Evolutionary conservation across 2,329 filamentous ascomycete genomes (phyloP).

Genomic region (Aspergillus pseudoterreus): DNA sequence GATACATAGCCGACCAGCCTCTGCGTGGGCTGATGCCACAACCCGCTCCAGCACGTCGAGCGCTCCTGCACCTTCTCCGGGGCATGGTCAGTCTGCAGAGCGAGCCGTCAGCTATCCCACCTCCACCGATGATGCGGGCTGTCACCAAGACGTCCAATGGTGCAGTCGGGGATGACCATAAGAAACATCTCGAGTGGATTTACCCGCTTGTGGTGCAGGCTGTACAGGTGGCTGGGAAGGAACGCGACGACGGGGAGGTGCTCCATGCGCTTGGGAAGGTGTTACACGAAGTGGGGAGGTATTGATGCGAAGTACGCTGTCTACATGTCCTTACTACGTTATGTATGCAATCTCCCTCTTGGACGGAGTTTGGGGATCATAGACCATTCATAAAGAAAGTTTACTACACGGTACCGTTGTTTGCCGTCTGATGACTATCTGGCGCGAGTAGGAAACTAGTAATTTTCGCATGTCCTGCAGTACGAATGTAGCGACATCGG

Average conservation of each 20-base stretch:
- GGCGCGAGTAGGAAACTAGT: too few relatives aligned
- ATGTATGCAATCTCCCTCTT: too few relatives aligned
- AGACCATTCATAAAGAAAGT: not conserved
- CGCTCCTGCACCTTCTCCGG: slow-evolving; percentile 68
- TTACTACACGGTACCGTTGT: not conserved
- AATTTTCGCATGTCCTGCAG: too few relatives aligned
- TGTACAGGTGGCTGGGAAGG: slow-evolving; percentile 38
- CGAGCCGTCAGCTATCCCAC: slow-evolving; percentile 66
- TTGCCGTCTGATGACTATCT: too few relatives aligned
- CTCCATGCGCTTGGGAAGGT: slow-evolving; percentile 55
- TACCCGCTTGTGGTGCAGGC: slow-evolving; percentile 63
- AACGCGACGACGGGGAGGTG: slow-evolving; percentile 35
- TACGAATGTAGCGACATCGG: too few relatives aligned
- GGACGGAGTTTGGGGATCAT: too few relatives aligned
- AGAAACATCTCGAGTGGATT: slow-evolving; percentile 74
- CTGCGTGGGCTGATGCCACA: slow-evolving; percentile 85
- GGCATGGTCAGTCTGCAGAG: slow-evolving; percentile 65
- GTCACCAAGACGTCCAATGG: slow-evolving; percentile 27
- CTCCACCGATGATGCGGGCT: slow-evolving; percentile 23
- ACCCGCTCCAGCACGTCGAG: slow-evolving; percentile 73
- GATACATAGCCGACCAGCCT: slow-evolving; percentile 88
- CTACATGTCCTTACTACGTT: too few relatives aligned
- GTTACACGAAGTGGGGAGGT: slow-evolving; percentile 57
- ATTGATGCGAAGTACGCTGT: not conserved
- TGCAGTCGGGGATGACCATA: slow-evolving; percentile 35